Conservation (phyloP, 208 protist genomes). For the Crithidia mellificae region DNA sequence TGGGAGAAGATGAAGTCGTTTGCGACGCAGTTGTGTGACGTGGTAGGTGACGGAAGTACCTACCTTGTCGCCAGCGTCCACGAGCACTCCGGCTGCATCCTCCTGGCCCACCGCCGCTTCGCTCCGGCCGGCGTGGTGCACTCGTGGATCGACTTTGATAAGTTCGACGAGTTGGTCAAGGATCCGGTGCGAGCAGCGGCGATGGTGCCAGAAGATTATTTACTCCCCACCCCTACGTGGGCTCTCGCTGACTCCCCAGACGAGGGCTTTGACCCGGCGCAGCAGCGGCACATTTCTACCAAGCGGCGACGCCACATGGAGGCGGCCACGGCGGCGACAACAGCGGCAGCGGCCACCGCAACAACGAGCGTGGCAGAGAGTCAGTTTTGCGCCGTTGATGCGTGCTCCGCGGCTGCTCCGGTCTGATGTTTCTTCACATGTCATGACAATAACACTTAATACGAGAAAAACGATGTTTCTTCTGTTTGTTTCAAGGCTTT, state of each 20-base stretch:
- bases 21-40: constrained; percentile 55
- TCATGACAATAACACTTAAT: no score
- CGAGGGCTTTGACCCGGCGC: constrained; percentile 88
- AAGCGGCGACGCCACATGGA: constrained; percentile 42
- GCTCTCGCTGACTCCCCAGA: constrained; percentile 55
- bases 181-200: constrained; percentile 32
- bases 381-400: constrained; percentile 4
- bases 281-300: constrained; percentile 67
- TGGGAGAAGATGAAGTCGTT: constrained; percentile 89
- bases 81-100: constrained; percentile 89
- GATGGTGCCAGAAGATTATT: constrained; percentile 73
- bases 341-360: neutral
- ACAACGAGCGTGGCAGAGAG: constrained; percentile 4
- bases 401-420: neutral
- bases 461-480: no score
- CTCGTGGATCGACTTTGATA: constrained; percentile 91
- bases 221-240: constrained; percentile 77
- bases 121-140: constrained; percentile 59
- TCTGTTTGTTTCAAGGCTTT: neutral
- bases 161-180: constrained; percentile 64
- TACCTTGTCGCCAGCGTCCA: constrained; percentile 85
- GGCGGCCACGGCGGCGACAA: neutral
- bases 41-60: constrained; percentile 53
- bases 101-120: constrained; percentile 82
- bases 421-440: constrained; percentile 8